These are phyloP conservation scores for Melocanna baccifera DNA, from an alignment of 176 grass and related monocot species.

Conservation along the genomic window DNA sequence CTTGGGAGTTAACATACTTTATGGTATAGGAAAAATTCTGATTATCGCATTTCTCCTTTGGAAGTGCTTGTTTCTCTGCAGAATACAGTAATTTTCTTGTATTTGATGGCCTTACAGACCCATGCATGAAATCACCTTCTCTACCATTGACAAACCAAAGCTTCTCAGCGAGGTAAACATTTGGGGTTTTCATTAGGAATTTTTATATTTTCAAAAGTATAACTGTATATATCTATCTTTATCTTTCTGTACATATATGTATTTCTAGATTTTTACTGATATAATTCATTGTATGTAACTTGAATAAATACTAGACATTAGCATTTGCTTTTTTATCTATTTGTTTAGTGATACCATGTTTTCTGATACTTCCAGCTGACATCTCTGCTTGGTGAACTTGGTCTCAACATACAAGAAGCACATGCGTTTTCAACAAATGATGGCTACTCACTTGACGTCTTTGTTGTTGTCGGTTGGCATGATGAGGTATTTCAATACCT, in stretches of 20 bases:
- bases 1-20: conserved; percentile 9
- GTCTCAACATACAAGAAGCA: conserved; percentile 99
- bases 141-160: conserved; percentile 92
- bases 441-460: conserved; percentile 92
- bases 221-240: background rate
- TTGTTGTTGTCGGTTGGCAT: conserved; percentile 97
- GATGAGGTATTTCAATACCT: conserved; percentile 58
- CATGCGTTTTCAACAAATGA: conserved; percentile 99
- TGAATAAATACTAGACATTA: background rate
- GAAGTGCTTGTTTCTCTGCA: conserved; percentile 25
- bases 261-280: background rate
- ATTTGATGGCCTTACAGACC: conserved; percentile 59
- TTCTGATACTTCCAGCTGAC: conserved; percentile 61
- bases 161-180: conserved; percentile 89
- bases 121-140: conserved; percentile 99
- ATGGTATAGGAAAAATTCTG: background rate
- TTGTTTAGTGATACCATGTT: conserved; percentile 16
- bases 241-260: background rate
- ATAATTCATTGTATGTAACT: background rate
- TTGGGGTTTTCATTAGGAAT: conserved; percentile 10
- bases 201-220: background rate
- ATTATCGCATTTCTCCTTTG: background rate
- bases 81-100: conserved; percentile 11
- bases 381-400: conserved; percentile 86
- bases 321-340: background rate